Evolutionary conservation across 768 basidiomycete species (phyloP), one percentile per base, ranked within the genome.

Genomic region (Albatrellus ellisii): DNA sequence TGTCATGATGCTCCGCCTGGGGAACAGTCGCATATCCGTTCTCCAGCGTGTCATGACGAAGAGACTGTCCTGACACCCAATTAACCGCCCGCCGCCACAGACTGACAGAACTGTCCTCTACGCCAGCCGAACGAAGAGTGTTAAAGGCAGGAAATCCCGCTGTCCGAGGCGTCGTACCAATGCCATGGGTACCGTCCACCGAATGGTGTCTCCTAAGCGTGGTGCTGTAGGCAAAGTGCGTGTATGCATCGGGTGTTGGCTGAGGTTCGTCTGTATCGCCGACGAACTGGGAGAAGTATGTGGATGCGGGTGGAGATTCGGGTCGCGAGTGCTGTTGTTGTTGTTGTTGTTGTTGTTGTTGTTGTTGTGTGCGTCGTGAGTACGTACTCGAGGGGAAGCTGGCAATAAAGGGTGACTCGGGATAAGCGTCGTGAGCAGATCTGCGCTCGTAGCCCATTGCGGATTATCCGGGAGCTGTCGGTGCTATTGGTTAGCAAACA

Each of bases 181-280:
- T 72, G n/a, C n/a, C n/a, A n/a, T n/a, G n/a, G 64, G 8, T 61
- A 55, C 28, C 73, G 53, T 8, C 63, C 15, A 79, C 76, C 0
- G 62, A 60, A 17, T 71, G 67, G 45, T 88, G 86, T 42, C 86
- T 58, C 22, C 85, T 63, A 15, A 89, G 65, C 0, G 80, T 84
- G 0, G 85, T 88, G 50, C 82, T 86, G 58, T 85, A 88, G 1
- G 84, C 78, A 52, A 89, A 89, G 54, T 89, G 86, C 4, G 72
- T 57, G 24, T 71, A 68, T 1, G 86, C 82, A 39, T 75, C 77
- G 0, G 79, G 67, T 0, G 73, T 66, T 0, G 79, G 75, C 26
- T 73, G 67, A 36, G 48, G 68, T n/a, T 61, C 59, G 33, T 64
- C 55, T 59, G 59, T 48, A 48, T 73, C 66, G 41, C 61, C 64